Conservation (phyloP, 1,284 basidiomycete species). For the Leccinum pachyderme region DNA sequence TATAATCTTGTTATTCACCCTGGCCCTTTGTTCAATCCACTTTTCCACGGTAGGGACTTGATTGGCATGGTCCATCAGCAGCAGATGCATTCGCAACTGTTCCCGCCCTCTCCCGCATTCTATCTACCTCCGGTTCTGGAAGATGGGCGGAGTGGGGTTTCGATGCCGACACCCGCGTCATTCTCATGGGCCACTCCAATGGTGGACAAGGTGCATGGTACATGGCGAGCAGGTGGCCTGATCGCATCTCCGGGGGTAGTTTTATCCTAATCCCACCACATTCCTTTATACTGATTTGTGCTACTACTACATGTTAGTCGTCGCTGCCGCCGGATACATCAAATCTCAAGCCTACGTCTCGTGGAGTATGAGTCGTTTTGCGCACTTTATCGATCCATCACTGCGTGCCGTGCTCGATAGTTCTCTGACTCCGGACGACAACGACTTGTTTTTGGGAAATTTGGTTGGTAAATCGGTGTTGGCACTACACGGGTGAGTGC, state of each 20-base stretch:
- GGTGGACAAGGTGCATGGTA: constrained; percentile 92
- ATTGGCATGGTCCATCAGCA: constrained; percentile 80
- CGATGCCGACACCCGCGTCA: constrained; percentile 40
- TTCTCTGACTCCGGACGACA: constrained; percentile 78
- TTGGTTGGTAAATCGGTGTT: constrained; percentile 67
- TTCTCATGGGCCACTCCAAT: constrained; percentile 87
- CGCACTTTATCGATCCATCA: constrained; percentile 75
- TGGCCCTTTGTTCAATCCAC: neutral
- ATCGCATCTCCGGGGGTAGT: constrained; percentile 66
- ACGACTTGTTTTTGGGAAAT: constrained; percentile 82
- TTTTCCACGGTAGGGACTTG: constrained; percentile 57
- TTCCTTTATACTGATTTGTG: neutral
- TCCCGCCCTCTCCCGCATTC: constrained; percentile 50
- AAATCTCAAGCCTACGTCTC: constrained; percentile 86
- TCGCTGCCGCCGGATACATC: constrained; percentile 76
- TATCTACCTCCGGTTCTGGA: constrained; percentile 30
- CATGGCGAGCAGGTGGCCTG: constrained; percentile 71
- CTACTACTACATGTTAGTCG: constrained; percentile 38
- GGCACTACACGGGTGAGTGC: constrained; percentile 71
- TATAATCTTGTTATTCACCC: neutral
- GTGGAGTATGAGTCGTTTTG: constrained; percentile 66
- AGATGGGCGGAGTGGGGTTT: constrained; percentile 46
- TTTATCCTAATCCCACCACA: neutral
- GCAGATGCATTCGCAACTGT: constrained; percentile 59
- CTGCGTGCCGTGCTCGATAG: constrained; percentile 70